Evolutionary conservation across 441 rosid genomes (phyloP), one percentile per base, ranked within the genome.

Genomic region (Jatropha multifida): DNA sequence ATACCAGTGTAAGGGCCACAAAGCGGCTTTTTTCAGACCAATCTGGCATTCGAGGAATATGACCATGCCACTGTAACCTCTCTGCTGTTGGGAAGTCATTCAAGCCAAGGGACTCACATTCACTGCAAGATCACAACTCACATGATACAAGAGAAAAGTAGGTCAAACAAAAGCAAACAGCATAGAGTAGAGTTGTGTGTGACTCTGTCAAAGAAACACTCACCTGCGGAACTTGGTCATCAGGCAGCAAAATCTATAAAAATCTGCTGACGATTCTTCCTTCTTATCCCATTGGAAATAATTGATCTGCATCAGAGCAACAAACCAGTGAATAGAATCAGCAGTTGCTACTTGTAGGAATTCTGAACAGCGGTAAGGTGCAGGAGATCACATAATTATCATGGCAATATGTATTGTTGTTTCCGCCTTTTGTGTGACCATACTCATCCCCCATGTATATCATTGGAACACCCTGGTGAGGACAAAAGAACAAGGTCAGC

Each of bases 371-470:
- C 17, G 56, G 77, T 23, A 69, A 66, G 75, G 69, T 13, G 64
- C 51, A 81, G 82, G 83, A 76, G 74, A 72, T 80, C 78, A 93
- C 99, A 88, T 87, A 76, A 84, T 93, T 93, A 84, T 95, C 98
- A 79, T 89, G 99, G 85, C 98, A 95, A 83, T 95, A 95, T 3
- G 97, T 88, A 75, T 93, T 95, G 90, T 93, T 95, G 90, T 95
- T 93, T 73, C 99, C 99, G 14, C 91, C 95, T 88, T 93, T 95
- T 6, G 98, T 92, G 81, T 92, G 99, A 54, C 99, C 99, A 85
- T 93, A 95, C 86, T 95, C 99, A 82, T 95, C 98, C 48, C 98
- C 99, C 99, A 90, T 93, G 82, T 85, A 83, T 73, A 90, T 82
- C 99, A 95, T 95, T 15, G 99, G 99, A 78, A 93, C 94, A 71